Conservation (phyloP, 768 basidiomycete genomes). For the Tremella yokohamensis region DNA sequence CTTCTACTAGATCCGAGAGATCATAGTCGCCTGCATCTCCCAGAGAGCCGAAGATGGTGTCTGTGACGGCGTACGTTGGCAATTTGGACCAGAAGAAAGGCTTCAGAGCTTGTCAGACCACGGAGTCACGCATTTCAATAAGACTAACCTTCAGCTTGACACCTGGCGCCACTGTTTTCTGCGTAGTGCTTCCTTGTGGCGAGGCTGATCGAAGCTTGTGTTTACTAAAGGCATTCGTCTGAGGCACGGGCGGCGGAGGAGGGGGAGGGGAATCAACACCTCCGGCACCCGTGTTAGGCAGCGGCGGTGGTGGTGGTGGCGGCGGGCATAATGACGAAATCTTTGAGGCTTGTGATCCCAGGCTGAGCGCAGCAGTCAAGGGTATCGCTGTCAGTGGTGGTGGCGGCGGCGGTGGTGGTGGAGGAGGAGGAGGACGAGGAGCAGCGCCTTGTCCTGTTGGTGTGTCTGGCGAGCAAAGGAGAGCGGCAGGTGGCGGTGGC, state of each 20-base stretch:
- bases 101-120: constrained; percentile 37
- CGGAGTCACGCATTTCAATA: neutral
- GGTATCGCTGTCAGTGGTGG: constrained; percentile 5
- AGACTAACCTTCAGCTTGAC: constrained; percentile 34
- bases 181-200: neutral
- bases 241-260: constrained; percentile 18
- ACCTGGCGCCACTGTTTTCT: constrained; percentile 11
- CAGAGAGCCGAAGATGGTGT: constrained; percentile 64
- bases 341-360: too few species aligned
- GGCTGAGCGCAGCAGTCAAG: neutral
- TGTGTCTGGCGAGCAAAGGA: neutral
- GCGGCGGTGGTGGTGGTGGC: constrained; percentile 23
- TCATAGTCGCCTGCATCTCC: constrained; percentile 54
- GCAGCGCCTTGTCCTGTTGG: too few species aligned
- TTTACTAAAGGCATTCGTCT: neutral
- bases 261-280: constrained; percentile 1
- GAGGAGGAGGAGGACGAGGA: constrained; percentile 1
- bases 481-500: constrained; percentile 33
- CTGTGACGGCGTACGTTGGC: constrained; percentile 51
- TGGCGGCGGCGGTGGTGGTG: constrained; percentile 8
- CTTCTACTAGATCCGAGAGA: constrained; percentile 68
- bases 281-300: neutral
- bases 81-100: constrained; percentile 93
- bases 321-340: neutral
- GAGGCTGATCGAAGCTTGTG: neutral